Base-by-base conservation (phyloP, 148 eudicot genomes). In the Pharnaceum exiguum region DNA sequence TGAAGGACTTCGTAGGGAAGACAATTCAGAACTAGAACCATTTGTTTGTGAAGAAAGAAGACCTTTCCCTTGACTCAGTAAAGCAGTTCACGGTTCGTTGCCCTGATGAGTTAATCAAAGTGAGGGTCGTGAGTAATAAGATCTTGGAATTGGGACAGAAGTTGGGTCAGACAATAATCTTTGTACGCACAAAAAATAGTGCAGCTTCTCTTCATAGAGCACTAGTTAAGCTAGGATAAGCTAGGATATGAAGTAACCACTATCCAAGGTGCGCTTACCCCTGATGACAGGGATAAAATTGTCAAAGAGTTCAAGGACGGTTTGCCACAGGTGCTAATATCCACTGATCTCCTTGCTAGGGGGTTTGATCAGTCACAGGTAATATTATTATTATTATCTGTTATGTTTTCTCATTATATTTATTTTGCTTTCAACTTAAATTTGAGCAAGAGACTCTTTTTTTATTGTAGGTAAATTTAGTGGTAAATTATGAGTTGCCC, bases 311-410 rank as follows among this genome's bases (percentile, higher is more conserved):
- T 87, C 42, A 91, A 83, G 66, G 88, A 85, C 47, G 98, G 96
- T 13, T 63, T 91, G 60, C 87, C 98, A 24, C 80, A 87, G 70
- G 96, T 91, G 55, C 86, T 91, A 35, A 81, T 91, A 58, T 87
- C 98, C 21, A 91, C 98, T 40, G 96, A 85, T 83, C 59, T 91
- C 51, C 94, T 91, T 57, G 94, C 98, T 27, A 80, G 96, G 23
- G 98, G 98, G 26, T 91, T 91, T 73, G 98, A 91, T 57, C 98
- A 91, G 68, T 67, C 87, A 44, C 73, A 82, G 85, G 97, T 91
- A 25, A 40, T 53, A n/a, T n/a, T n/a, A n/a, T n/a, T n/a, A n/a
- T n/a, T n/a, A n/a, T n/a, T n/a, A n/a, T n/a, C n/a, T n/a, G n/a
- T n/a, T n/a, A n/a, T n/a, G n/a, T n/a, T n/a, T n/a, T n/a, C n/a